Evolutionary conservation across 352 stramenopile species (phyloP).

Genomic region (Pilasporangium apinafurcum): DNA sequence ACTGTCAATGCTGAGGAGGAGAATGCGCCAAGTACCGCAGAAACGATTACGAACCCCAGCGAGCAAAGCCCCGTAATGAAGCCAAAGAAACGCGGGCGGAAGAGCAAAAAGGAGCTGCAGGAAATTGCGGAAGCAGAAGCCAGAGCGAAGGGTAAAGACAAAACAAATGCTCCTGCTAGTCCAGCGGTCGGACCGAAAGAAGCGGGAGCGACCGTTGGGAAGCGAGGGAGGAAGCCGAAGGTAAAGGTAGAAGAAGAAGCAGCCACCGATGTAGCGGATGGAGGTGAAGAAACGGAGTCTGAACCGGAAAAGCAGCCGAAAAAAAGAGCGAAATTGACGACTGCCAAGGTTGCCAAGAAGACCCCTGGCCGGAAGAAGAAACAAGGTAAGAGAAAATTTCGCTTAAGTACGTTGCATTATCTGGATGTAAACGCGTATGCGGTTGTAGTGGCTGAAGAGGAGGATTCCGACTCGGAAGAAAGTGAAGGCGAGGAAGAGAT

Average conservation of each 20-base stretch:
- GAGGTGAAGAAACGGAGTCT: slow-evolving; percentile 37
- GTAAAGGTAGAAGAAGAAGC: slow-evolving; percentile 5
- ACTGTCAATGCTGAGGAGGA: neutral
- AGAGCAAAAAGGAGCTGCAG: slow-evolving; percentile 8
- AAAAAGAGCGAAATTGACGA: slow-evolving; percentile 25
- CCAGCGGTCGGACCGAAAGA: neutral
- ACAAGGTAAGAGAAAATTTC: slow-evolving; percentile 6
- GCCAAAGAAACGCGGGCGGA: slow-evolving; percentile 26
- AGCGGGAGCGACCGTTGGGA: too few relatives aligned
- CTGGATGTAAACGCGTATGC: neutral
- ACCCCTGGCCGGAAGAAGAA: slow-evolving; percentile 42
- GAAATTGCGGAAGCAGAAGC: slow-evolving; percentile 1
- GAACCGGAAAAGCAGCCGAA: slow-evolving; percentile 39
- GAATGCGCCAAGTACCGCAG: neutral
- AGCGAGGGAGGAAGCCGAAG: slow-evolving; percentile 7
- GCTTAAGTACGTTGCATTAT: neutral
- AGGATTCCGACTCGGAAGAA: slow-evolving; percentile 30
- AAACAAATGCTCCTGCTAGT: too few relatives aligned
- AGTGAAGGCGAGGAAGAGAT: slow-evolving; percentile 25
- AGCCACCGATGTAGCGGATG: neutral
- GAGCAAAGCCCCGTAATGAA: neutral
- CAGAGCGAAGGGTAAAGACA: too few relatives aligned
- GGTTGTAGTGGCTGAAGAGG: slow-evolving; percentile 5
- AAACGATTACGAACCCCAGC: neutral
- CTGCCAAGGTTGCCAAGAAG: slow-evolving; percentile 12